Percentiles rank a stretch among this genome's conserved stretches.
Evolutionary conservation across 108 stramenopile genomes (phyloP).

Genomic region (Stephanodiscus triporus): DNA sequence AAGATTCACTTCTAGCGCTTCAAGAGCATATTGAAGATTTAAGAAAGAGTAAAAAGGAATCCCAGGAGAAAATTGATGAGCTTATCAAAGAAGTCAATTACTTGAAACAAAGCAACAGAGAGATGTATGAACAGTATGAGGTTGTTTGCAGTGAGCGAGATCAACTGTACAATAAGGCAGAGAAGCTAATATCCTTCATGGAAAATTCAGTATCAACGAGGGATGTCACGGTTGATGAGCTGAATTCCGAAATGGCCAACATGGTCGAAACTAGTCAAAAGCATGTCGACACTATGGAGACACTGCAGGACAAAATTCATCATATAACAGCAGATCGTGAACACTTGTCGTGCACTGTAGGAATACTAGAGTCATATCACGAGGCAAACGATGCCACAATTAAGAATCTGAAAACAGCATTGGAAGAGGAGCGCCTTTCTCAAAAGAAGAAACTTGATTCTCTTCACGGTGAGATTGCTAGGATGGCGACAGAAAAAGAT

Average conservation of each 20-base stretch:
- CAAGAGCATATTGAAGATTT: slow-evolving; percentile 8
- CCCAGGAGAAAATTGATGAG: not conserved
- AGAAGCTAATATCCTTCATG: not conserved
- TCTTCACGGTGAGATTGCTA: slow-evolving; percentile 10
- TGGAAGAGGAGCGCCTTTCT: not conserved
- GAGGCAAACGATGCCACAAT: not conserved
- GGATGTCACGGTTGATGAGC: not conserved
- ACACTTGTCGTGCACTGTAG: not conserved
- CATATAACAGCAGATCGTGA: not conserved
- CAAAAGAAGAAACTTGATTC: not conserved
- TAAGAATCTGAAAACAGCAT: not conserved
- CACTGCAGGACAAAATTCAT: not conserved
- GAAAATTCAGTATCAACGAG: not conserved
- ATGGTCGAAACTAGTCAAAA: not conserved
- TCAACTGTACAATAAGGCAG: not conserved
- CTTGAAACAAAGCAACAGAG: slow-evolving; percentile 2
- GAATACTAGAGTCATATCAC: not conserved
- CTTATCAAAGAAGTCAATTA: not conserved
- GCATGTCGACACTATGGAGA: not conserved
- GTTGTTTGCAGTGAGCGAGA: slow-evolving; percentile 12
- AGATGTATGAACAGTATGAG: not conserved
- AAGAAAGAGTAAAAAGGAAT: not conserved
- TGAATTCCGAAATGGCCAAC: not conserved
- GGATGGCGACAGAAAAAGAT: not conserved
- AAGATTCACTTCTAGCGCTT: not conserved